Evolutionary conservation across 2,329 filamentous ascomycete genomes (phyloP).

Genomic region (Fusarium veterinarium): DNA sequence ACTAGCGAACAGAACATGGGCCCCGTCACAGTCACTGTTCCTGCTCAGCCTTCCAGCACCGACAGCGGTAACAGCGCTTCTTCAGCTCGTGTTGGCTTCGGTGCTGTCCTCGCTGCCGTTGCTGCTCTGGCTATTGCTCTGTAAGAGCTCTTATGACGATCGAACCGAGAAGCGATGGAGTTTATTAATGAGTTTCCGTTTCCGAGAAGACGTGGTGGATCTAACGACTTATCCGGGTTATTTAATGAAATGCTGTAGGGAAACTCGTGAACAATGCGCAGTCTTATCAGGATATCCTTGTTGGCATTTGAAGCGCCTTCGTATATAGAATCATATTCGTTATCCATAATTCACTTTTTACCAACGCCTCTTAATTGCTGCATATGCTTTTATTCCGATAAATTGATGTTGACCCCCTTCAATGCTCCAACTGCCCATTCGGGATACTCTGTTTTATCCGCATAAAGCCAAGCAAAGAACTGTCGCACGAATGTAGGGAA

Average conservation of each 20-base stretch:
- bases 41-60: conserved; percentile 17
- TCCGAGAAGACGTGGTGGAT: conserved; percentile 20
- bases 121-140: conserved; percentile 40
- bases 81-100: conserved; percentile 33
- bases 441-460: conserved; percentile 73
- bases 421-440: conserved; percentile 87
- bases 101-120: conserved; percentile 38
- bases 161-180: not conserved
- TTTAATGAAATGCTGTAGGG: conserved; percentile 39
- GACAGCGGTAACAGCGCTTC: conserved; percentile 32
- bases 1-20: conserved; percentile 11
- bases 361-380: conserved; percentile 10
- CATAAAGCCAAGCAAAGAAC: conserved; percentile 83
- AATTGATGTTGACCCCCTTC: conserved; percentile 80
- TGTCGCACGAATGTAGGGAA: conserved; percentile 81
- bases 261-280: conserved; percentile 14
- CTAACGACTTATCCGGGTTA: conserved; percentile 33
- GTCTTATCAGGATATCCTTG: conserved; percentile 16
- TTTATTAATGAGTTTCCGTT: conserved; percentile 9
- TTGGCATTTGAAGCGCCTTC: conserved; percentile 21
- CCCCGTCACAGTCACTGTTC: conserved; percentile 32
- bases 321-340: conserved; percentile 41
- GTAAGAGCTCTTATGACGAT: conserved; percentile 23
- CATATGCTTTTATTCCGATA: conserved; percentile 39
- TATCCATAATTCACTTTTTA: conserved; percentile 17